Conservation (phyloP, 2,329 filamentous ascomycete genomes). For the Helicocarpus griseus region DNA sequence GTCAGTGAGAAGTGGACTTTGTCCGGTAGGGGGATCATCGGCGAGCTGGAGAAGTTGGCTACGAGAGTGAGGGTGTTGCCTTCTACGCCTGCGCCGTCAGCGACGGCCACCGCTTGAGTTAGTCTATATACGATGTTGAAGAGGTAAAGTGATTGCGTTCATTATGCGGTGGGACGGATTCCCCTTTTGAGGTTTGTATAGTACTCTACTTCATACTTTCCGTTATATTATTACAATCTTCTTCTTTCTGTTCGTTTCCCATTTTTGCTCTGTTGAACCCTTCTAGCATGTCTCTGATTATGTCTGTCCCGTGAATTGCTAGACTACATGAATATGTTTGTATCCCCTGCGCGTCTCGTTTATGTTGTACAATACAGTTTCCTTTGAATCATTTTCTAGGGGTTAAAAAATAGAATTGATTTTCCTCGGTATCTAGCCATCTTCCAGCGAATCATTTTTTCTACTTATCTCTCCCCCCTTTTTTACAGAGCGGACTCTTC, state of each 20-base stretch:
- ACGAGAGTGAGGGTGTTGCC: slow-evolving; percentile 32
- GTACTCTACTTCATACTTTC: neutral
- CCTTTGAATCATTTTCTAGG: neutral
- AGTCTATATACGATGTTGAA: too few species aligned
- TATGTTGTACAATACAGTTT: neutral
- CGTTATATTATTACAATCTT: neutral
- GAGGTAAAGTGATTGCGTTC: neutral
- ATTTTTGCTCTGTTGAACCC: neutral
- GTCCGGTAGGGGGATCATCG: slow-evolving; percentile 69
- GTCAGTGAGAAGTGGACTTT: slow-evolving; percentile 79
- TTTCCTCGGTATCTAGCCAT: neutral
- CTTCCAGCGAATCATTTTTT: neutral
- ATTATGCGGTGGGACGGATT: neutral
- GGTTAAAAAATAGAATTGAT: neutral
- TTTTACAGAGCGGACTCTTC: too few species aligned
- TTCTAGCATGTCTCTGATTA: neutral
- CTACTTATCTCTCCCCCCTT: too few species aligned
- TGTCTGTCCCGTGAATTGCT: neutral
- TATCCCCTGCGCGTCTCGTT: neutral
- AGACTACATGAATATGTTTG: neutral
- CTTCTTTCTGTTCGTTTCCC: neutral
- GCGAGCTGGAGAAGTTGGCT: slow-evolving; percentile 68
- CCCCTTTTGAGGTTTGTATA: neutral
- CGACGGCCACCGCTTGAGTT: too few species aligned
- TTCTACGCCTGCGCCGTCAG: neutral